These are phyloP conservation scores for Termitomyces sp. DNA, from an alignment of 1,284 basidiomycete species.

Conservation along the genomic window DNA sequence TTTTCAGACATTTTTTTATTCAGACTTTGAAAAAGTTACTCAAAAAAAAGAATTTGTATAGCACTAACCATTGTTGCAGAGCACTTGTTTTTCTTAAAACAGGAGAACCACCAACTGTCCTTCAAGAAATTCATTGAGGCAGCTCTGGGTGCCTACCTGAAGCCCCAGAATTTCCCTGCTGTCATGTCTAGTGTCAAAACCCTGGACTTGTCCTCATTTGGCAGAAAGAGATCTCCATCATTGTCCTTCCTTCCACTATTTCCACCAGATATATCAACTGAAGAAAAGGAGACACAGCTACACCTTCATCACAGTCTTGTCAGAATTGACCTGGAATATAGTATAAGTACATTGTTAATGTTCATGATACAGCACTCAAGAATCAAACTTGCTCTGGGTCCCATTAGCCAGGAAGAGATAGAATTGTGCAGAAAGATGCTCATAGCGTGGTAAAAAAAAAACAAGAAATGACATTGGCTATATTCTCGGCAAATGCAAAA, in stretches of 20 bases:
- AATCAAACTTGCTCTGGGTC: neutral
- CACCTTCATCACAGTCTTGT: neutral
- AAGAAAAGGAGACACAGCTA: neutral
- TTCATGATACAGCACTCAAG: neutral
- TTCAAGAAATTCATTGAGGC: constrained; percentile 10
- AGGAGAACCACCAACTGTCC: neutral
- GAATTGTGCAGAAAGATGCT: neutral
- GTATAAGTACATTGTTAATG: neutral
- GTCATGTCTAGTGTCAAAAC: neutral
- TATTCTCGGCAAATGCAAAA: neutral
- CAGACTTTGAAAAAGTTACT: neutral
- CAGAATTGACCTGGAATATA: constrained; percentile 1
- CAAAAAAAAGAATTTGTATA: neutral
- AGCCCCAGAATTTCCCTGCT: neutral
- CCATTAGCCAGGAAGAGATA: neutral
- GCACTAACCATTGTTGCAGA: constrained; percentile 13
- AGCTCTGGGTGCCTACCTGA: constrained; percentile 6
- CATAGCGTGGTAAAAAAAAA: neutral
- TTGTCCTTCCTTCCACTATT: neutral
- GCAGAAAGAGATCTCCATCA: neutral
- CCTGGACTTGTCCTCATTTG: neutral
- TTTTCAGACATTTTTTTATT: neutral
- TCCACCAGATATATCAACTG: neutral
- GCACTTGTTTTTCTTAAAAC: constrained; percentile 13
- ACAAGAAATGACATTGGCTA: neutral